Conservation (phyloP, 345 rosid species). For the Gossypium rotundifolium region DNA sequence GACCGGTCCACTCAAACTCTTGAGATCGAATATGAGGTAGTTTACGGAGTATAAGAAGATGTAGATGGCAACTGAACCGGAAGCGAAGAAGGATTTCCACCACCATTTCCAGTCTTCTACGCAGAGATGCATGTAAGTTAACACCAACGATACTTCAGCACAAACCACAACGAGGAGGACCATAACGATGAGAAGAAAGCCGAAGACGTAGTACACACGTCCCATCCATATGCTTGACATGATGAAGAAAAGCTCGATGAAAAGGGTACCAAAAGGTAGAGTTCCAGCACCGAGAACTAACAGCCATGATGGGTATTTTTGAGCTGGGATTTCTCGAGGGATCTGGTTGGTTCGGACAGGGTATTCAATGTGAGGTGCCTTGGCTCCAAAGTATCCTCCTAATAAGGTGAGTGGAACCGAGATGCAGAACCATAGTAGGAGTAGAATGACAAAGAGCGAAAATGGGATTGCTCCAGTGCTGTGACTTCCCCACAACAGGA, state of each 20-base stretch:
- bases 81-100: conserved; percentile 65
- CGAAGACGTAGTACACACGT: conserved; percentile 53
- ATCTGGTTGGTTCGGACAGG: conserved; percentile 61
- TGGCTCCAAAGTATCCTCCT: conserved; percentile 53
- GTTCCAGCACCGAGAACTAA: conserved; percentile 61
- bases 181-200: conserved; percentile 48
- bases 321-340: conserved; percentile 56
- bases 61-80: conserved; percentile 57
- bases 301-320: conserved; percentile 58
- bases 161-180: conserved; percentile 54
- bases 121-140: conserved; percentile 57
- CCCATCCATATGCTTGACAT: conserved; percentile 73
- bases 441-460: conserved; percentile 38
- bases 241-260: conserved; percentile 65
- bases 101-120: conserved; percentile 67
- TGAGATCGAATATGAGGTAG: conserved; percentile 51
- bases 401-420: conserved; percentile 56
- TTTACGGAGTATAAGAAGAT: conserved; percentile 50
- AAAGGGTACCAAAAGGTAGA: conserved; percentile 57
- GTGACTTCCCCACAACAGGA: conserved; percentile 51
- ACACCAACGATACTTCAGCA: conserved; percentile 54
- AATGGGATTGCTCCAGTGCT: conserved; percentile 64
- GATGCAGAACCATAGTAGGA: conserved; percentile 54
- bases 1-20: conserved; percentile 53
- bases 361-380: conserved; percentile 50